These are phyloP conservation scores for Coemansia sp. DNA, from an alignment of 192 early-diverging fungal genomes.

Conservation along the genomic window DNA sequence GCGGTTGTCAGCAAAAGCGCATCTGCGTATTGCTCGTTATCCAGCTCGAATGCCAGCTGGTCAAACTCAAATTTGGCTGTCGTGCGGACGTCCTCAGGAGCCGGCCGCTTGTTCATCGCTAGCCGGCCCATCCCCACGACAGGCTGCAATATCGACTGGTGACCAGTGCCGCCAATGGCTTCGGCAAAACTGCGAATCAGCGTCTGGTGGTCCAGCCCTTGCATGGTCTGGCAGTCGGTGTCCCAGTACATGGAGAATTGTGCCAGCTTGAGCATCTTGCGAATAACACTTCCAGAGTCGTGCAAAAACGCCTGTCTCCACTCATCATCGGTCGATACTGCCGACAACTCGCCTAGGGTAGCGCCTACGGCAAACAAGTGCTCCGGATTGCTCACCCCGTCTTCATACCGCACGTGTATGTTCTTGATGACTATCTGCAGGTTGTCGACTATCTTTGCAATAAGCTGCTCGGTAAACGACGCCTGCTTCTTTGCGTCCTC, in stretches of 20 bases:
- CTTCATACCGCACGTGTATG: constrained; percentile 97
- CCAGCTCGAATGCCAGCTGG: constrained; percentile 88
- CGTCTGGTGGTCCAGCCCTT: constrained; percentile 59
- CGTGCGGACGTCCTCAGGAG: constrained; percentile 60
- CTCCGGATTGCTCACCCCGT: constrained; percentile 74
- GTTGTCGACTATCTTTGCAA: constrained; percentile 96
- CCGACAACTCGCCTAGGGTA: constrained; percentile 88
- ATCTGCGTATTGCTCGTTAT: constrained; percentile 88
- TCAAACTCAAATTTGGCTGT: constrained; percentile 81
- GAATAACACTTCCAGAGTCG: constrained; percentile 75
- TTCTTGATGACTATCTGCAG: constrained; percentile 93
- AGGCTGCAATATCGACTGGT: constrained; percentile 89
- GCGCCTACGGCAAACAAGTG: constrained; percentile 87
- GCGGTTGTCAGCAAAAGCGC: constrained; percentile 76
- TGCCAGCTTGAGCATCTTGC: constrained; percentile 80
- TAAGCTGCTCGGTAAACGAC: constrained; percentile 87
- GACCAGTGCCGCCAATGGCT: constrained; percentile 23
- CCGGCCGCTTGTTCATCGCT: constrained; percentile 70
- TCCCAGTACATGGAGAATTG: constrained; percentile 90
- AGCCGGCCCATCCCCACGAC: constrained; percentile 88
- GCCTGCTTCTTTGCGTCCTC: constrained; percentile 71
- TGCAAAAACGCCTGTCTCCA: constrained; percentile 85
- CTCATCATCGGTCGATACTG: constrained; percentile 83
- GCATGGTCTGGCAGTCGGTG: constrained; percentile 67
- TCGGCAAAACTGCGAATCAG: constrained; percentile 32